Evolutionary conservation across 163 green algal genomes (phyloP), one percentile per base, ranked within the genome.

Genomic region (Chloromonas sp.): DNA sequence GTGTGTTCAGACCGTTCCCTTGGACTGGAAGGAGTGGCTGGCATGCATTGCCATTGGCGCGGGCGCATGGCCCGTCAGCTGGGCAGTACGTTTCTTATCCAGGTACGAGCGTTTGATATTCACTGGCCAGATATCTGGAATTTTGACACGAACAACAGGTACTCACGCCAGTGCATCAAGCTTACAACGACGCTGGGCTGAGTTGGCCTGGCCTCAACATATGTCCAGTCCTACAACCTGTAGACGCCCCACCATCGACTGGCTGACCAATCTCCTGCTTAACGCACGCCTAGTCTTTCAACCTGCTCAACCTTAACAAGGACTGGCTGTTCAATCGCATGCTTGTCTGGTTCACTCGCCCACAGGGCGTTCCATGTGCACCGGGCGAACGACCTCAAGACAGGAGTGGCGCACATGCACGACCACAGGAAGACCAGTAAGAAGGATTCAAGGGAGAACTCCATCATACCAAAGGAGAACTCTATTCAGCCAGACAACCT

Each of bases 1-100:
- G 1, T 84, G 81, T 3, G 1, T 78, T n/a, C 81, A 84, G 61
- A 79, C 78, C 0, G 70, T 86, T 2, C 86, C 89, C 0, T 71
- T 92, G 71, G 79, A 91, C 82, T 91, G 86, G 71, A 83, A 84
- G 5, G 90, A 93, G 85, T 93, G 90, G 90, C 85, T 86, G 3
- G 78, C 86, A 71, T 89, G 86, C 60, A 81, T 92, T 8, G 88
- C 87, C 14, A 91, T 93, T 58, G 90, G 90, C 14, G 3, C 82
- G 36, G 84, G 82, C 74, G 82, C 87, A 70, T 88, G 87, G 36
- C 87, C 87, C 1, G 70, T 93, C 71, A 86, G 66, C 62, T 61
- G 87, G 1, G 78, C 89, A 66, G 90, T 83, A 0, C 82, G 87
- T 59, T 81, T 89, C 61, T 60, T 92, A 1, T 82, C 79, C 59